These are phyloP conservation scores for Trapa bicornis DNA, from an alignment of 345 rosid species.

Conservation along the genomic window DNA sequence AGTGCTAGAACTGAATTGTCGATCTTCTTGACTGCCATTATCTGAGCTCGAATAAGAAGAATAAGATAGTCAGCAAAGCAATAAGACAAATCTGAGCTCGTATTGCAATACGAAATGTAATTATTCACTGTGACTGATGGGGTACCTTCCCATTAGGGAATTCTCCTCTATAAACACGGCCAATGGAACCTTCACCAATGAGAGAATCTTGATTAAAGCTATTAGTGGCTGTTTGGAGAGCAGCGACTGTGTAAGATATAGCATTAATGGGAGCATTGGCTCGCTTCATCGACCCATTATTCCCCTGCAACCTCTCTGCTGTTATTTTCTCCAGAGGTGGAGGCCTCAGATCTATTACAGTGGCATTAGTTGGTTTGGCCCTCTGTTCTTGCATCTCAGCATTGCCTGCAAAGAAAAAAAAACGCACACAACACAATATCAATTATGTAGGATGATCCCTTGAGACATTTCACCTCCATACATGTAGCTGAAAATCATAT, in stretches of 20 bases:
- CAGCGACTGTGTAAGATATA: conserved; percentile 64
- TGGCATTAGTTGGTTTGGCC: conserved; percentile 46
- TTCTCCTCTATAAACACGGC: conserved; percentile 93
- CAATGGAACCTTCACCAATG: conserved; percentile 93
- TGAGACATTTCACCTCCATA: background rate
- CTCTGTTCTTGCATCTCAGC: conserved; percentile 53
- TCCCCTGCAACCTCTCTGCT: conserved; percentile 43
- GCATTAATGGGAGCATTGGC: conserved; percentile 70
- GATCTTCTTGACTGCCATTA: conserved; percentile 85
- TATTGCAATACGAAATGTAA: background rate
- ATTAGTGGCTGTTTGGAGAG: conserved; percentile 81
- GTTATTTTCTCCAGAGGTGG: conserved; percentile 59
- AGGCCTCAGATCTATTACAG: conserved; percentile 59
- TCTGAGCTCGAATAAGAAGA: conserved; percentile 19
- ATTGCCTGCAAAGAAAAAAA: conserved; percentile 20
- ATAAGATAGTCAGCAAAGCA: background rate
- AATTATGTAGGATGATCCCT: background rate
- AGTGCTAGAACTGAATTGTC: conserved; percentile 79
- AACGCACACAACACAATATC: background rate
- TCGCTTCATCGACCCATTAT: conserved; percentile 59
- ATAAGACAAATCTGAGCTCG: background rate
- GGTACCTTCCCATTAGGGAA: conserved; percentile 80
- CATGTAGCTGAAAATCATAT: background rate
- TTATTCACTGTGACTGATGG: background rate
- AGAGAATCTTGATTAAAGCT: conserved; percentile 90